Evolutionary conservation across 805 yeast genomes (phyloP), one percentile per base, ranked within the genome.

Genomic region (Pichia deserticola): DNA sequence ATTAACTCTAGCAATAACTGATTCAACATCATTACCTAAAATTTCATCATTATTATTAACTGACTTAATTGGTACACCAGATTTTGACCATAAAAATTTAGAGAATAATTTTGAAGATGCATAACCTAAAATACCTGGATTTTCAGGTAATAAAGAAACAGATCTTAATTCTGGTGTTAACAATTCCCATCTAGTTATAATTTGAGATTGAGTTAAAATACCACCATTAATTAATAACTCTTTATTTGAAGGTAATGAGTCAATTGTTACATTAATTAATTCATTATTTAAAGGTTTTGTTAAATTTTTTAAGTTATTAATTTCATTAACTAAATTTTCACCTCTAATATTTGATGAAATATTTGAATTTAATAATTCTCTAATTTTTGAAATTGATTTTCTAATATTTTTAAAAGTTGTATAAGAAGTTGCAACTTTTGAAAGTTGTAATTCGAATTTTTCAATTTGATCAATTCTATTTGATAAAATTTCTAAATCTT

Each of bases 41-140:
- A 57, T 51, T 33, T 57, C 58, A 37, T 64, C 63, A 30, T 72
- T 68, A 7, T 62, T 52, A 7, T 9, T 9, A 30, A 30, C 32
- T 7, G 7, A 7, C 51, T 60, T 57, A 32, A 60, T 58, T 13
- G 95, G 89, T 51, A 79, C 70, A 42, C 98, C 98, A 53, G 78
- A 73, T 64, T 89, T 93, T 32, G 85, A 75, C 60, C 88, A 76
- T 60, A 92, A 75, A 53, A 90, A 75, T 58, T 77, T 79, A 36
- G 95, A 84, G 63, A 90, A 86, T 8, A 89, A 49, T 56, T 76
- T 74, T 15, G 98, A 90, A 7, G 95, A 77, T 40, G 89, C 66
- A 67, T 93, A 97, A 33, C 97, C 98, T 59, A 92, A 78, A 48
- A 93, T 77, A 62, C 99, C 99, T 29, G 99, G 96, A 62, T 92